Evolutionary conservation across 352 stramenopile species (phyloP).

Genomic region (Globisporangium paroecandrum): DNA sequence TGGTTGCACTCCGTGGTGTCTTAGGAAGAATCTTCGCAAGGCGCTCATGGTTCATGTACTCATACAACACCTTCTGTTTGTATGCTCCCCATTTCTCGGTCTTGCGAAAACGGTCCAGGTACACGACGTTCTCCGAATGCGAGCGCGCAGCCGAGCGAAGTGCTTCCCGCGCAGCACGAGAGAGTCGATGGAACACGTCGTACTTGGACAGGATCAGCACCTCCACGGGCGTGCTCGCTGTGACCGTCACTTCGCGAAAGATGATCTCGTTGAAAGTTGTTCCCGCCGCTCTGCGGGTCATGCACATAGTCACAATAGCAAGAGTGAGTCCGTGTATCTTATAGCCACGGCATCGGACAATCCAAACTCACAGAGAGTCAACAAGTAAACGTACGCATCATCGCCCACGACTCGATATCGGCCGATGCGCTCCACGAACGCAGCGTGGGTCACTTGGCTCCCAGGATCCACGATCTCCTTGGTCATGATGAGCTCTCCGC

Average conservation of each 20-base stretch:
- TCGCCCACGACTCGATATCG: slow-evolving; percentile 62
- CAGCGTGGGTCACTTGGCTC: slow-evolving; percentile 27
- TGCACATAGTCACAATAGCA: neutral
- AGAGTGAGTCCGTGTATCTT: neutral
- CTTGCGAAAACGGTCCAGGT: slow-evolving; percentile 71
- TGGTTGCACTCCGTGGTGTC: neutral
- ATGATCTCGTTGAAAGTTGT: slow-evolving; percentile 64
- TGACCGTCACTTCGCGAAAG: slow-evolving; percentile 59
- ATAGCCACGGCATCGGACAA: neutral
- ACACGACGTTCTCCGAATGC: slow-evolving; percentile 50
- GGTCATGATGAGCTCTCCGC: slow-evolving; percentile 54
- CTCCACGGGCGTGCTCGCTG: slow-evolving; percentile 63
- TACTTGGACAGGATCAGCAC: slow-evolving; percentile 74
- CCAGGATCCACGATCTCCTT: slow-evolving; percentile 47
- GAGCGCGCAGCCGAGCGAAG: slow-evolving; percentile 40
- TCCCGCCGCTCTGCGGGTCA: slow-evolving; percentile 41
- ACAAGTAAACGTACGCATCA: slow-evolving; percentile 53
- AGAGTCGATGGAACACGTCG: slow-evolving; percentile 73
- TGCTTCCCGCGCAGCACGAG: slow-evolving; percentile 47
- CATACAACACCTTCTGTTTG: slow-evolving; percentile 43
- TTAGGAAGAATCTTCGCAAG: slow-evolving; percentile 43
- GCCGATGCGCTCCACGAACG: slow-evolving; percentile 57
- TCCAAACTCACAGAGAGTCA: neutral
- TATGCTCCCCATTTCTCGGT: slow-evolving; percentile 60
- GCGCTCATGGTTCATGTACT: slow-evolving; percentile 45